Conservation (phyloP, 2,329 filamentous ascomycete genomes). For the Aspergillus texensis region DNA sequence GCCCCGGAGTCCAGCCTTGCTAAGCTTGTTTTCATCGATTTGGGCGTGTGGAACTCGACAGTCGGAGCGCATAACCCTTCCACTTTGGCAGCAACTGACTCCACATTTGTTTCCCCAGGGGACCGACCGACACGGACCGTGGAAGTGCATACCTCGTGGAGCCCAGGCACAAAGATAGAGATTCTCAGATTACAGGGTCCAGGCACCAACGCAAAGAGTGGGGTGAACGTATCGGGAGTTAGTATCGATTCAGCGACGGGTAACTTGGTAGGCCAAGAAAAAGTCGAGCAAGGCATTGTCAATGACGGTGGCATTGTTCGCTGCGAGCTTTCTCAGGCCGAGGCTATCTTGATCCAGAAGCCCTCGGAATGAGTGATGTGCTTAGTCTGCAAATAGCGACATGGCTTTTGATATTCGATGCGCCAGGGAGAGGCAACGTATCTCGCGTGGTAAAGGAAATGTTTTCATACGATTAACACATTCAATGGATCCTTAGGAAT, state of each 20-base stretch:
- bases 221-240: constrained; percentile 8
- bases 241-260: constrained; percentile 2
- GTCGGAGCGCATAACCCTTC: constrained; percentile 8
- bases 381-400: too few relatives aligned
- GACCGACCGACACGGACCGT: constrained; percentile 2
- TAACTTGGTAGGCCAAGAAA: not conserved
- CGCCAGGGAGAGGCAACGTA: too few relatives aligned
- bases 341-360: constrained; percentile 9
- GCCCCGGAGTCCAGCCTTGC: not conserved
- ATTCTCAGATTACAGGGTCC: constrained; percentile 9
- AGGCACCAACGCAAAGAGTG: constrained; percentile 14
- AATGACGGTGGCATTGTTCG: not conserved
- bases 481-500: not conserved
- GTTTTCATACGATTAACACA: not conserved
- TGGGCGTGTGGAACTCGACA: constrained; percentile 12
- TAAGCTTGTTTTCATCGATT: constrained; percentile 9
- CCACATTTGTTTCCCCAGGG: not conserved
- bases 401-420: not conserved
- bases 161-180: not conserved
- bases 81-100: constrained; percentile 5
- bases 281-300: not conserved
- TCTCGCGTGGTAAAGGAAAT: not conserved
- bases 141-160: constrained; percentile 6
- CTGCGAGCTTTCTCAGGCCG: constrained; percentile 1
- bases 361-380: not conserved